A percentile compares a stretch with the other conserved stretches of the same genome.
Conservation (phyloP, 2,329 filamentous ascomycete species). For the Trichoderma afroharzianum region DNA sequence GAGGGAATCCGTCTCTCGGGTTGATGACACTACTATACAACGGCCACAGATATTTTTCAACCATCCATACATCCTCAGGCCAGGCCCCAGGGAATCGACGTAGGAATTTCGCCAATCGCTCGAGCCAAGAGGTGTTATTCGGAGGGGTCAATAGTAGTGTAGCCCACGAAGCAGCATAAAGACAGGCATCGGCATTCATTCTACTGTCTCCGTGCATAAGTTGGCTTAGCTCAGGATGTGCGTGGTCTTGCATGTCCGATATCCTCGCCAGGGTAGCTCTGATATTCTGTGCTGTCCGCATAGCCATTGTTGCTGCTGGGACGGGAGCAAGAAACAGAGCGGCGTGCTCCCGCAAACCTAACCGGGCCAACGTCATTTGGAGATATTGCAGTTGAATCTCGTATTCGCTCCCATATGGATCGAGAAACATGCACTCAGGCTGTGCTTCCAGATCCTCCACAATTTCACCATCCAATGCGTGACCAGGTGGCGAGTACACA, state of each 20-base stretch:
- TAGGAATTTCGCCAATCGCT: slow-evolving; percentile 62
- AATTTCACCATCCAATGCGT: slow-evolving; percentile 55
- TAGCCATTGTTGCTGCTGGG: slow-evolving; percentile 62
- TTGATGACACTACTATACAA: slow-evolving; percentile 49
- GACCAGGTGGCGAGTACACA: slow-evolving; percentile 58
- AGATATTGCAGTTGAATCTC: slow-evolving; percentile 63
- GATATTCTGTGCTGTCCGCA: slow-evolving; percentile 74
- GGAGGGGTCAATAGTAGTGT: slow-evolving; percentile 53
- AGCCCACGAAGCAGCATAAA: slow-evolving; percentile 74
- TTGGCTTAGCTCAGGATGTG: slow-evolving; percentile 30
- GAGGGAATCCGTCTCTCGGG: slow-evolving; percentile 27
- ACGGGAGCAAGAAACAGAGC: slow-evolving; percentile 61
- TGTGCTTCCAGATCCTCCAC: slow-evolving; percentile 33
- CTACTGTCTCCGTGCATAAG: slow-evolving; percentile 34
- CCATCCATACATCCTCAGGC: slow-evolving; percentile 66
- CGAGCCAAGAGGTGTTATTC: slow-evolving; percentile 51
- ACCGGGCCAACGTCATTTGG: slow-evolving; percentile 52
- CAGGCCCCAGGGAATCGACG: slow-evolving; percentile 37
- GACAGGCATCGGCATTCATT: slow-evolving; percentile 52
- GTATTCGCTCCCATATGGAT: slow-evolving; percentile 68
- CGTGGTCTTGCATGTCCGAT: slow-evolving; percentile 28
- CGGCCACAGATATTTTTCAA: slow-evolving; percentile 63
- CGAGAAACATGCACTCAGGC: slow-evolving; percentile 66
- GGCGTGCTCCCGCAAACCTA: slow-evolving; percentile 40
- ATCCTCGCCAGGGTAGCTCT: slow-evolving; percentile 56